Conservation (phyloP, 2,329 filamentous ascomycete genomes). For the Talaromyces rugulosus region DNA sequence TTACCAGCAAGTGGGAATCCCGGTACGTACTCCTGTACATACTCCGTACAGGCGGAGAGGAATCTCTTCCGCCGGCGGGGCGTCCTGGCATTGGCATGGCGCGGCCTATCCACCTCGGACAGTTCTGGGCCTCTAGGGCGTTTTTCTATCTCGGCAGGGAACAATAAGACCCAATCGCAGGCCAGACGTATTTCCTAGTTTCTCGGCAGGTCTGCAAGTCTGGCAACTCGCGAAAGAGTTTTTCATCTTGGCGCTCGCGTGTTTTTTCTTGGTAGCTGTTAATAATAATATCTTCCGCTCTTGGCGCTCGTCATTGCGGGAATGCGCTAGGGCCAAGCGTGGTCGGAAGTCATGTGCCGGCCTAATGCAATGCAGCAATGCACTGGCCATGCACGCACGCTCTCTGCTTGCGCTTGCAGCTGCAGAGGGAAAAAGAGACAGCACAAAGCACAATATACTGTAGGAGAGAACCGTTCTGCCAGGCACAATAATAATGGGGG, state of each 20-base stretch:
- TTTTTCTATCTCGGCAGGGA: neutral
- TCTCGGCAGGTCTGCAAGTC: neutral
- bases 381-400: too few species aligned
- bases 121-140: neutral
- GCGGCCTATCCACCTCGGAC: neutral
- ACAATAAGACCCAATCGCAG: neutral
- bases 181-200: neutral
- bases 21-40: neutral
- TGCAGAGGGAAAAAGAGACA: neutral
- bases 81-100: neutral
- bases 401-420: neutral
- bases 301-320: conserved; percentile 1
- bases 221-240: neutral
- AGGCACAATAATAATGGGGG: neutral
- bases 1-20: neutral
- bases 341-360: neutral
- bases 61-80: neutral
- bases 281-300: conserved; percentile 43
- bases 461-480: neutral
- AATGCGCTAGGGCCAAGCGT: neutral
- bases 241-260: neutral
- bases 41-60: neutral
- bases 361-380: neutral
- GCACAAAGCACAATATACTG: too few species aligned
- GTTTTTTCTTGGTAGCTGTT: conserved; percentile 21